Conservation (phyloP, 768 basidiomycete species). For the Boletus insuetus region DNA sequence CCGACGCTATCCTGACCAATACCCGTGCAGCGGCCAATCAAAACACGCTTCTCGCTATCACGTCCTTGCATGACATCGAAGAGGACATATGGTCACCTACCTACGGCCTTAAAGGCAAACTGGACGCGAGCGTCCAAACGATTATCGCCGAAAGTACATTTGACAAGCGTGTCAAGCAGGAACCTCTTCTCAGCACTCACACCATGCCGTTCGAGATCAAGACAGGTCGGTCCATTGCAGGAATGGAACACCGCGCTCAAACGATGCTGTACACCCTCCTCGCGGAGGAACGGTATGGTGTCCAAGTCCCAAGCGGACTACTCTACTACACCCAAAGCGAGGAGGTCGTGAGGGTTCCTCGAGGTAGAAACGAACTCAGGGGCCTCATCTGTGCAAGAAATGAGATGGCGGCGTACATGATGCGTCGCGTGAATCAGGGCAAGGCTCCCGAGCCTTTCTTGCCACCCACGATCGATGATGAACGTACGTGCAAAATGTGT, state of each 20-base stretch:
- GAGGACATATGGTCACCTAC: conserved; percentile 98
- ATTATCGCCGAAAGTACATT: conserved; percentile 49
- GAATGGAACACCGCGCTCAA: conserved; percentile 94
- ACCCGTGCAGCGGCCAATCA: conserved; percentile 52
- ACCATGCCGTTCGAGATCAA: conserved; percentile 91
- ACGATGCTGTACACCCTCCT: conserved; percentile 96
- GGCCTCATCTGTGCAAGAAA: conserved; percentile 82
- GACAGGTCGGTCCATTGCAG: conserved; percentile 75
- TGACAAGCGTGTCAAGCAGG: conserved; percentile 15
- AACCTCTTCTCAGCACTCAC: conserved; percentile 24
- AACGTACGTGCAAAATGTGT: conserved; percentile 74
- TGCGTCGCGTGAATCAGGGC: conserved; percentile 40
- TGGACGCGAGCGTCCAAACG: conserved; percentile 85
- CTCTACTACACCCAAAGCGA: conserved; percentile 94
- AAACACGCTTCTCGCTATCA: conserved; percentile 64
- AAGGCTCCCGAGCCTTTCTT: conserved; percentile 56
- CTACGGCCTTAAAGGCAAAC: conserved; percentile 92
- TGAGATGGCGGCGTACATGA: conserved; percentile 77
- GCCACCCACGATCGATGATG: conserved; percentile 84
- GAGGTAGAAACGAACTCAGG: conserved; percentile 77
- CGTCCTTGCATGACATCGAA: conserved; percentile 80
- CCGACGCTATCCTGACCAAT: conserved; percentile 63
- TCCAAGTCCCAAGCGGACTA: conserved; percentile 75
- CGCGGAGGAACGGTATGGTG: conserved; percentile 86
- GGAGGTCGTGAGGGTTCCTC: conserved; percentile 80